Conservation (phyloP, 208 protist species). For the Trypanosoma rangeli region DNA sequence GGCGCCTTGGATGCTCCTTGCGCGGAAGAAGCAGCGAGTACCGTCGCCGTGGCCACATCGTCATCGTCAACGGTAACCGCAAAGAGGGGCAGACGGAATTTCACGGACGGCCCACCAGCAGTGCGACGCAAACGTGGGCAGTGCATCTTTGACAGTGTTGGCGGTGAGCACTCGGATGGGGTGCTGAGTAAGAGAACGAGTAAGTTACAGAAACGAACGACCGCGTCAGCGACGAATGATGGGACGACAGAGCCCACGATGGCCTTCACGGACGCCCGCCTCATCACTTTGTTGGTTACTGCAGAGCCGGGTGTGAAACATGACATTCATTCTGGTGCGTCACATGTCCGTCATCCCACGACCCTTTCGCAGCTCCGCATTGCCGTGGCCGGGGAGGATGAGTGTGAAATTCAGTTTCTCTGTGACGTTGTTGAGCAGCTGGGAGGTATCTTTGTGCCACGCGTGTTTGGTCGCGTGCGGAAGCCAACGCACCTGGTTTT, state of each 20-base stretch:
- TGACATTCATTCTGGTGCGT: background rate
- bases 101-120: background rate
- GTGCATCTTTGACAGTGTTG: background rate
- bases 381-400: conserved; percentile 21
- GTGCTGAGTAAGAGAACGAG: background rate
- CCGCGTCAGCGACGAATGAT: background rate
- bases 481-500: conserved; percentile 34
- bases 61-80: background rate
- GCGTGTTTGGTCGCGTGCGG: conserved; percentile 24
- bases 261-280: conserved; percentile 30
- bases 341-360: background rate
- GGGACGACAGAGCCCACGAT: conserved; percentile 9
- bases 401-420: conserved; percentile 25
- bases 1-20: too few relatives aligned
- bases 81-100: background rate
- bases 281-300: conserved; percentile 24
- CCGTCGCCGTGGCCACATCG: background rate
- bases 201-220: background rate
- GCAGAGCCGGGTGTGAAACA: background rate
- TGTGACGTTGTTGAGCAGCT: conserved; percentile 66
- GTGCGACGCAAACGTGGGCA: background rate
- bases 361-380: conserved; percentile 21
- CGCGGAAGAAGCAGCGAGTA: too few relatives aligned
- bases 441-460: conserved; percentile 31
- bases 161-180: background rate